Base-by-base conservation (phyloP, 2,329 filamentous ascomycete genomes). In the Daldinia sp. region DNA sequence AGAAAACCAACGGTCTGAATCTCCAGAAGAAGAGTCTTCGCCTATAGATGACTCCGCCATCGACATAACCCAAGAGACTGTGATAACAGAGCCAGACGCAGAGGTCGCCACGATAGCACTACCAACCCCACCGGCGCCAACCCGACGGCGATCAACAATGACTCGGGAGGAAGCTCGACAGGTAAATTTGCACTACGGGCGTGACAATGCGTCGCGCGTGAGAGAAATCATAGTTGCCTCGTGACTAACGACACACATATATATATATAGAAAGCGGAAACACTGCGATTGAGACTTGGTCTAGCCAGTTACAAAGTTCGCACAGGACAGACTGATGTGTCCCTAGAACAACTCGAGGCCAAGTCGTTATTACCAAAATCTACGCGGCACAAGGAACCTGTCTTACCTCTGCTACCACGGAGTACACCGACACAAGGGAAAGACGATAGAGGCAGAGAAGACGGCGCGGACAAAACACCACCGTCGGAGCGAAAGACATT, bases 261-360 rank as follows among this genome's bases (percentile, higher is more conserved):
- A n/a, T 19, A n/a, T 3, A 30, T 58, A 54, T 75, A 90, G 83
- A 84, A 85, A 77, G 88, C 87, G 17, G 85, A 90, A 72, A 85
- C 87, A 49, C 80, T 93, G 43, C 84, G 84, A 52, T 82, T 92
- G 8, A 85, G 90, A n/a, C 84, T 94, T 13, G 82, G 85, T 25
- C 83, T 93, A 17, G 91, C 90, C 11, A 85, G 85, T 72, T 93
- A 93, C 81, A 93, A 93, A 77, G 81, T 94, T 68, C 84, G 83
- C 59, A 93, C 90, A 1, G 87, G 90, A 62, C 91, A 94, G 76
- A 84, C 87, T 55, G 79, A 85, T 59, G 82, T 91, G 25, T 88
- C 90, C 1, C 82, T 92, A 63, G 81, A 87, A 57, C 77, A 85
- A 45, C 80, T 93, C 17, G 79, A 87, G 70, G 72, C 79, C 49